phyloP scores from a whole-genome alignment of 108 stramenopile genomes.

The Nitzschia inconspicua region DNA sequence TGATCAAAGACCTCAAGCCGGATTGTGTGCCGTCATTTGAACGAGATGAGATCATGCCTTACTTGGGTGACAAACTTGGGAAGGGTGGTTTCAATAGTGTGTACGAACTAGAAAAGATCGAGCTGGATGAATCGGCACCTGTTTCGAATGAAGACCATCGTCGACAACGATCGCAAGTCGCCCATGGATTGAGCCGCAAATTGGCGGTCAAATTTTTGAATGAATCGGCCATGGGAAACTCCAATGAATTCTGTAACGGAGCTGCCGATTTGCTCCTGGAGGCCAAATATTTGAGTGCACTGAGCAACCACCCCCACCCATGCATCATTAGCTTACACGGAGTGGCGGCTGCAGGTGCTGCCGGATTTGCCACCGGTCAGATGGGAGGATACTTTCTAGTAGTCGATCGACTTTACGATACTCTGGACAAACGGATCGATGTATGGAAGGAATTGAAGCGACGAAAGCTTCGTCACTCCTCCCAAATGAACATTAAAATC shows the following conservation, averaged over 20 bases:
- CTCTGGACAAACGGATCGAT: slow-evolving; percentile 61
- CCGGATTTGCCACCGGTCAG: slow-evolving; percentile 35
- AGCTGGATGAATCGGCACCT: slow-evolving; percentile 32
- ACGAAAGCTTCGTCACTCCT: slow-evolving; percentile 30
- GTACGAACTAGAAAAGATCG: slow-evolving; percentile 47
- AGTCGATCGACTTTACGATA: slow-evolving; percentile 67
- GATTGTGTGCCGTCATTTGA: slow-evolving; percentile 48
- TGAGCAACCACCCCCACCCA: slow-evolving; percentile 61
- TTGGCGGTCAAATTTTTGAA: slow-evolving; percentile 64
- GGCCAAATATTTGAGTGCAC: slow-evolving; percentile 67
- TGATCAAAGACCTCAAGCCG: slow-evolving; percentile 38
- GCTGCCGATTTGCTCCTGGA: slow-evolving; percentile 72
- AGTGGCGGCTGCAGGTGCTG: slow-evolving; percentile 59
- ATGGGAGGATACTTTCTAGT: slow-evolving; percentile 68
- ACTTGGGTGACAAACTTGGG: slow-evolving; percentile 47
- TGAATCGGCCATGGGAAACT: slow-evolving; percentile 42
- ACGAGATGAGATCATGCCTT: slow-evolving; percentile 47
- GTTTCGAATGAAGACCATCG: slow-evolving; percentile 17
- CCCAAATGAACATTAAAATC: slow-evolving; percentile 28
- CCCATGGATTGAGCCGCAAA: slow-evolving; percentile 12
- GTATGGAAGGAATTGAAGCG: slow-evolving; percentile 54
- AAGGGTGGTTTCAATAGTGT: slow-evolving; percentile 58
- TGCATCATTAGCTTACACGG: slow-evolving; percentile 65
- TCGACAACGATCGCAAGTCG: slow-evolving; percentile 17
- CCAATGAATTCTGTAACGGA: slow-evolving; percentile 66